These are phyloP conservation scores for Fusarium humuli DNA, from an alignment of 2,329 filamentous ascomycete genomes.

Conservation along the genomic window DNA sequence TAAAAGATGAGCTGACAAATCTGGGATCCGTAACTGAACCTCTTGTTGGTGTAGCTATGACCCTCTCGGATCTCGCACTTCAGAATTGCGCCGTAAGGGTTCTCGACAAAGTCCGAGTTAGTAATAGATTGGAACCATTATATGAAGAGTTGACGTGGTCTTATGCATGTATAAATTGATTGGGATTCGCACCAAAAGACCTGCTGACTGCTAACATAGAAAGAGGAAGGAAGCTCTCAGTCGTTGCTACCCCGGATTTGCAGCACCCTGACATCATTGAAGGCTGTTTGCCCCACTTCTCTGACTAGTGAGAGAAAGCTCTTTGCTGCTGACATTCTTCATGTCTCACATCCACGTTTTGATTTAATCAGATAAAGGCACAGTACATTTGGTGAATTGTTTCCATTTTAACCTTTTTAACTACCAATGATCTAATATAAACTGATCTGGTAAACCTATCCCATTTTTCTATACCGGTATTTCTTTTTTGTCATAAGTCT, in stretches of 20 bases:
- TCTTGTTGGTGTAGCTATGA: neutral
- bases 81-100: neutral
- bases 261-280: constrained; percentile 36
- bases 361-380: constrained; percentile 1
- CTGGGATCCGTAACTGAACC: neutral
- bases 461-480: constrained; percentile 20
- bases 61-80: constrained; percentile 14
- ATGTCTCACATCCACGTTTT: constrained; percentile 1
- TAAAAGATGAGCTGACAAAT: constrained; percentile 30
- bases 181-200: neutral
- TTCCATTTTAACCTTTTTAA: constrained; percentile 13
- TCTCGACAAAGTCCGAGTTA: neutral
- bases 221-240: neutral
- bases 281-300: constrained; percentile 18
- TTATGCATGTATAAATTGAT: neutral
- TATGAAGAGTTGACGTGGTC: constrained; percentile 4
- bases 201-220: neutral
- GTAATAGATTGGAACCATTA: constrained; percentile 15
- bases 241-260: constrained; percentile 37
- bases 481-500: constrained; percentile 16
- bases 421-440: constrained; percentile 17
- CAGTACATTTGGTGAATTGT: neutral
- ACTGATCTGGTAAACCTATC: constrained; percentile 8
- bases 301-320: constrained; percentile 4
- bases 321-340: constrained; percentile 5